Evolutionary conservation across 2,329 filamentous ascomycete genomes (phyloP), one percentile per base, ranked within the genome.

Genomic region (Aplosporella prunicola): DNA sequence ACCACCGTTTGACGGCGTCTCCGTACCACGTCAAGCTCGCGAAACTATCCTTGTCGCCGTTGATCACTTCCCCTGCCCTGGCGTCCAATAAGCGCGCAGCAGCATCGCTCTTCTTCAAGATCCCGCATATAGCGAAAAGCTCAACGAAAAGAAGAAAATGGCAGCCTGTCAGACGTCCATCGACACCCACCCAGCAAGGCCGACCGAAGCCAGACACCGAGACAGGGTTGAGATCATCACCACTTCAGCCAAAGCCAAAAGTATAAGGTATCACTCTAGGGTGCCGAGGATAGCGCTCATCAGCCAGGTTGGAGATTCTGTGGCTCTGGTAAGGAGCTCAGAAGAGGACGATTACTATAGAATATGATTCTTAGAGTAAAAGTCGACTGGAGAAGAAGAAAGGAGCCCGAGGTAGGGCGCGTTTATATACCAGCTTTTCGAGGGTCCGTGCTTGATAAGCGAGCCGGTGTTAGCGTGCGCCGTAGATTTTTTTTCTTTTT

Each of bases 311-410:
- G 48, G 47, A 78, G 76, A 71, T 69, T 86, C 81, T 89, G 82
- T 86, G 76, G 83, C 87, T 93, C 73, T 72, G 82, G 75, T 87
- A 74, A 77, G 78, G 76, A 89, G 81, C 78, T 85, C 81, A 91
- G 83, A 85, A 78, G 74, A 72, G 74, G 82, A 87, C 78, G 78
- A 84, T 74, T 80, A 88, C 86, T 94, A 87, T 88, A 93, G 82
- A 93, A 93, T n/a, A 84, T 85, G 84, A 89, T 89, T 88, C 83
- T 22, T 8, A 9, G 8, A 14, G 13, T 5, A 15, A 34, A 36
- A 36, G 34, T 36, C 34, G 34, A 36, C 34, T 36, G 20, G 20
- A 18, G 26, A 30, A 20, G n/a, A 20, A 29, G 17, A n/a, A 13
- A 17, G 25, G 18, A 9, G 11, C 9, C 5, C 16, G 18, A 10